Evolutionary conservation across 345 rosid genomes (phyloP).

Genomic region (Heritiera littoralis): DNA sequence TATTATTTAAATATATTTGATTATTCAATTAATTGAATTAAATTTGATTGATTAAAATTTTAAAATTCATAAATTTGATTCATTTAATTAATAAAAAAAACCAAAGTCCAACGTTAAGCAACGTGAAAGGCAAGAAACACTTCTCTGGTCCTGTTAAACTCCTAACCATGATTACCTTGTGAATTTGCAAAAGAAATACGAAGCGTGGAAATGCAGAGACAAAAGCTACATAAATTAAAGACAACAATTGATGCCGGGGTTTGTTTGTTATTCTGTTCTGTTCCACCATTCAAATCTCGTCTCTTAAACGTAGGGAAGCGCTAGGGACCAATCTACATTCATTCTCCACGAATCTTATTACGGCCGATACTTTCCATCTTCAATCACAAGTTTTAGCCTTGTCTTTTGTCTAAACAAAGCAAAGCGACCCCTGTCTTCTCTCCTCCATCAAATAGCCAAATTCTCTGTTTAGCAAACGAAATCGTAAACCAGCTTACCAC

Average conservation of each 20-base stretch:
- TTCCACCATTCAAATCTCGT: not conserved
- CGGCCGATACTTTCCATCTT: not conserved
- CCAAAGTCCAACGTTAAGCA: not conserved
- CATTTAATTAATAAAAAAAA: too few species aligned
- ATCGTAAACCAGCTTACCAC: not conserved
- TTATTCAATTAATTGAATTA: too few species aligned
- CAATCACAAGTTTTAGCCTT: not conserved
- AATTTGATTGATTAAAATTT: too few species aligned
- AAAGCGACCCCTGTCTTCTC: not conserved
- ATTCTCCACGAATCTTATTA: slow-evolving; percentile 10
- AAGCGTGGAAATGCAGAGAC: too few species aligned
- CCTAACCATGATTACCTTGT: not conserved
- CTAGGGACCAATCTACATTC: not conserved
- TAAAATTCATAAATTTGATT: too few species aligned
- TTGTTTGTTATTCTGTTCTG: not conserved
- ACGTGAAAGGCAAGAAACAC: not conserved
- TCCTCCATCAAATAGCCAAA: not conserved
- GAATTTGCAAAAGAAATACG: not conserved
- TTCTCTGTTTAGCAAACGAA: not conserved
- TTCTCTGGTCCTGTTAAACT: too few species aligned
- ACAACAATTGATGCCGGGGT: not conserved
- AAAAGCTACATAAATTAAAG: too few species aligned
- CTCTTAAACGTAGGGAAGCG: not conserved
- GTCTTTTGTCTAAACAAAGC: not conserved
- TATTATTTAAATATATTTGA: too few species aligned